Conservation (phyloP, 2,329 filamentous ascomycete genomes). For the Cercospora sesami region DNA sequence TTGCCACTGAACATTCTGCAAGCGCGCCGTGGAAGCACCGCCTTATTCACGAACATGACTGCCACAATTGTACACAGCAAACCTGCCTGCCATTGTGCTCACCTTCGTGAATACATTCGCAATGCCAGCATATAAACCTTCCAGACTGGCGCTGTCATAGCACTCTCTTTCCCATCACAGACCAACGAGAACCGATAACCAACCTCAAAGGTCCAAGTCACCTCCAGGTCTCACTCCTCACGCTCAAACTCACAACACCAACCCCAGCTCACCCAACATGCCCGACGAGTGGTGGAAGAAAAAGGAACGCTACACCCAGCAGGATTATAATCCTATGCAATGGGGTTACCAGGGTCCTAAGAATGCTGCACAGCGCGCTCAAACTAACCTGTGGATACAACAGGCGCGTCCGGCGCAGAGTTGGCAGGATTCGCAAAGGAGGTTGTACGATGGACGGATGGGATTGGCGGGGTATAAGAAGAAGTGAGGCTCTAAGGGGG, state of each 20-base stretch:
- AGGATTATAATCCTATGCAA: conserved; percentile 6
- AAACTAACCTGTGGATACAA: conserved; percentile 1
- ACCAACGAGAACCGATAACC: neutral
- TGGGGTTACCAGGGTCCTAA: neutral
- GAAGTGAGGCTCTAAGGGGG: neutral
- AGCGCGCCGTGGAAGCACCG: neutral
- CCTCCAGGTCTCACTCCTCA: neutral
- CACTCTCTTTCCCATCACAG: neutral
- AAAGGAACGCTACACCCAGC: conserved; percentile 1
- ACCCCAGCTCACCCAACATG: neutral
- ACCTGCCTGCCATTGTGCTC: neutral
- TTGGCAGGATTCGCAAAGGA: conserved; percentile 6
- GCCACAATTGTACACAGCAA: neutral
- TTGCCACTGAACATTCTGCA: neutral
- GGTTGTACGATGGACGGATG: conserved; percentile 1
- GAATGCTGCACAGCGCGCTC: conserved; percentile 1
- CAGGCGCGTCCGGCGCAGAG: conserved; percentile 3
- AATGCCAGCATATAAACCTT: neutral
- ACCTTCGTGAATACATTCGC: neutral
- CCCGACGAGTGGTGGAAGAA: conserved; percentile 1
- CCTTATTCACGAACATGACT: neutral
- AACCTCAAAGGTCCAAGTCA: neutral
- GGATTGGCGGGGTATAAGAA: neutral
- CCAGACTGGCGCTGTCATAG: neutral
- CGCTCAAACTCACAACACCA: neutral